Base-by-base conservation (phyloP, 2,329 filamentous ascomycete species). In the Ceratocystis papillata region DNA sequence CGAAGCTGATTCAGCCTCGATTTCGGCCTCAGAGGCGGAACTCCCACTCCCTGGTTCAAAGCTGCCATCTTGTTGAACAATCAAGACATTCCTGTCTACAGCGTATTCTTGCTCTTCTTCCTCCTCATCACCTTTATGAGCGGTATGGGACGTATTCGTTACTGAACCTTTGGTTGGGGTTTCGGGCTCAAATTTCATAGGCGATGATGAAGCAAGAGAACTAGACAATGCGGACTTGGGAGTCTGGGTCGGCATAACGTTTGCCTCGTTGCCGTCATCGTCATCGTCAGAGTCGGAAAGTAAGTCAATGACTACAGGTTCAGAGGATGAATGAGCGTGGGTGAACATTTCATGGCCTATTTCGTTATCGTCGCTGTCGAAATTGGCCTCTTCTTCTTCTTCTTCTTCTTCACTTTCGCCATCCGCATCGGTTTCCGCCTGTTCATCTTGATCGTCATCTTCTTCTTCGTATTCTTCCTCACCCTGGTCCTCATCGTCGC, bases 201-300 rank as follows among this genome's bases (percentile, higher is more conserved):
- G 62, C 17, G 44, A 64, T 2, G 61, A 62, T n/a, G 45, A 61
- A 17, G 22, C n/a, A 55, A 30, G 10, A 17, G 30, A 46, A 25
- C 20, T 61, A 44, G 22, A 46, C 7, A 10, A 2, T 30, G 10
- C 17, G 25, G 53, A 15, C 53, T n/a, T 30, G 28, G 28, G 17
- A 12, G 48, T 28, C 25, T 28, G n/a, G 20, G 45, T 7, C 5
- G 53, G 28, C 20, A 20, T 15, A 44, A 45, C 25, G 17, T 20
- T 25, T 7, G 37, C 41, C 2, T 65, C 63, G 10, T 70, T 68
- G 12, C 28, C 28, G 28, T 7, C 30, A 33, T 77, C 73, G 57
- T 76, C 74, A 41, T 80, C 78, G 1, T 80, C 78, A 2, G 76
- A 78, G 66, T 80, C 78, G 0, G 79, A 80, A 2, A 81, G 72